Conservation (phyloP, 257 asterid genomes). For the Scutellaria galericulata region DNA sequence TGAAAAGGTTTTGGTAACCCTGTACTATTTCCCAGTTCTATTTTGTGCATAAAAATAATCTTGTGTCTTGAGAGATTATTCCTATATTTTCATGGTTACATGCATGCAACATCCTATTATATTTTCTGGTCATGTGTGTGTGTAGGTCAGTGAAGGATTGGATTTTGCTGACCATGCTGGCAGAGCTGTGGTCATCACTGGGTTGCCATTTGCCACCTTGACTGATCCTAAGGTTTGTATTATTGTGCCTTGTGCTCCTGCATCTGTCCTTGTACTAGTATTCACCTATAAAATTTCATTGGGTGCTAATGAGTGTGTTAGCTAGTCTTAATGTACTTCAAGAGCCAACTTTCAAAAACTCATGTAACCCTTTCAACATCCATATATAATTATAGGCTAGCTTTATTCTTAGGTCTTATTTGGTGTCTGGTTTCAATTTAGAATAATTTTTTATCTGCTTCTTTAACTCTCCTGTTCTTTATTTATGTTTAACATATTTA, state of each 20-base stretch:
- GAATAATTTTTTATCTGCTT: background rate
- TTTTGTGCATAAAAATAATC: constrained; percentile 1
- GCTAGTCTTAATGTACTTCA: constrained; percentile 14
- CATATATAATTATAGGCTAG: background rate
- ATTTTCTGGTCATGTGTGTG: constrained; percentile 14
- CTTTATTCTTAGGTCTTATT: background rate
- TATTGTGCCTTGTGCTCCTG: constrained; percentile 27
- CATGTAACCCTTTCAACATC: background rate
- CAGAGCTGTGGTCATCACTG: constrained; percentile 95
- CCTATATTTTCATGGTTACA: background rate
- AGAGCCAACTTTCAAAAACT: constrained; percentile 3
- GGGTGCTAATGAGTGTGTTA: constrained; percentile 4
- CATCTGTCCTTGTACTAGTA: constrained; percentile 22
- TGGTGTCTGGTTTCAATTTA: constrained; percentile 17
- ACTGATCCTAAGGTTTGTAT: constrained; percentile 87
- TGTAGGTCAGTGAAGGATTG: constrained; percentile 96
- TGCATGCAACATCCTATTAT: constrained; percentile 15
- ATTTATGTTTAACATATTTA: background rate
- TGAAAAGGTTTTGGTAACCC: constrained; percentile 9
- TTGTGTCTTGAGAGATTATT: constrained; percentile 28
- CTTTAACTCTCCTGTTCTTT: constrained; percentile 1
- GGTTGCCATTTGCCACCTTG: constrained; percentile 89
- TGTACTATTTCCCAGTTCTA: constrained; percentile 5
- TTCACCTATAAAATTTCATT: constrained; percentile 22
- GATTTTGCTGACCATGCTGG: constrained; percentile 99